Base-by-base conservation (phyloP, 306 rosid species). In the Senna tora region DNA sequence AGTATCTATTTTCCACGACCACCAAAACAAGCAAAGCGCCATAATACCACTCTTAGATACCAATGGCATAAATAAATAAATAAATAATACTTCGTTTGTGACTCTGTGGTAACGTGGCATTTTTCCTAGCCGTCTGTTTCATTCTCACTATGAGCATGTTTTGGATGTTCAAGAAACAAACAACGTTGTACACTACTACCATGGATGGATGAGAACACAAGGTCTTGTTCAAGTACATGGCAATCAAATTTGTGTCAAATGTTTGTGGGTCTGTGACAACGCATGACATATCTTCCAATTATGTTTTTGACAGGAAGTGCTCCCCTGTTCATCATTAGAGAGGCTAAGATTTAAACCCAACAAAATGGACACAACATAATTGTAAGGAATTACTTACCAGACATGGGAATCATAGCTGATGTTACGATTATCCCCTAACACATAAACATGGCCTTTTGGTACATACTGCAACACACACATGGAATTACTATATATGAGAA, bases 341-440 rank as follows among this genome's bases (percentile, higher is more conserved):
- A 9, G 9, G 7, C 10, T 71, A 72, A 71, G 66, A 13, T 58
- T 59, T 54, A 67, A 51, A 9, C 67, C 43, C 22, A 71, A 22
- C 28, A 54, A 54, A 7, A 43, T 25, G 0, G 65, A 28, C 8
- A 7, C 7, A n/a, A 34, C 21, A 59, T 59, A 79, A 46, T 50
- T 39, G 55, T 15, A 41, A 42, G 41, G 43, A 28, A 76, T 43
- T 61, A 79, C 90, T 73, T 67, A 87, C 97, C 94, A 94, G 41
- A 61, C 67, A 85, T 86, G 97, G 50, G 97, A 94, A 73, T 91
- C 97, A 47, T 75, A 82, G 82, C 96, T 94, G 57, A 75, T 86
- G 68, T 94, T 91, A 25, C 98, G 89, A 86, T 94, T 94, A 86
- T 94, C 96, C 33, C 98, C 97, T 83, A 91, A 63, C 65, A 94